Percentiles rank a stretch among this genome's conserved stretches.
Conservation (phyloP, 257 asterid species). For the Solanum piurae region DNA sequence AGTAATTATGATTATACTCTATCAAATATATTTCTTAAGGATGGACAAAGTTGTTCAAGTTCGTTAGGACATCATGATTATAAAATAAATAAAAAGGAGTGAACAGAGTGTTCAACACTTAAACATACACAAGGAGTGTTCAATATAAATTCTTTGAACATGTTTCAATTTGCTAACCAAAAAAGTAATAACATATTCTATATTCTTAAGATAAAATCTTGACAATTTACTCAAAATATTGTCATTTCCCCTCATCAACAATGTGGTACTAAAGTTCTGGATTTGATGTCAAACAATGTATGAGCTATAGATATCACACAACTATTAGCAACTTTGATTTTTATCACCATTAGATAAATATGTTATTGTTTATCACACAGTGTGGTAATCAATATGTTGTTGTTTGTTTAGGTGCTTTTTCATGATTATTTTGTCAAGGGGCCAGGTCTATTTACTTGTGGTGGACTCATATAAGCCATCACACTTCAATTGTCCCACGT, state of each 20-base stretch:
- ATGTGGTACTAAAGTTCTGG: background rate
- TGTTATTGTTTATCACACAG: too few species aligned
- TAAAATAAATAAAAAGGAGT: background rate
- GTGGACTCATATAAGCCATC: background rate
- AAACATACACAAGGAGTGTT: background rate
- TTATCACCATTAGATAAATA: background rate
- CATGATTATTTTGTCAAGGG: background rate
- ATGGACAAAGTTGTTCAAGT: background rate
- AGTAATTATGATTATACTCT: background rate
- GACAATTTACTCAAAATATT: background rate
- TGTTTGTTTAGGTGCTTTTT: background rate
- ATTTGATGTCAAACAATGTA: background rate
- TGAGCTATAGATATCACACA: background rate
- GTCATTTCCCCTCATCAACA: background rate
- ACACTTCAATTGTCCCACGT: background rate
- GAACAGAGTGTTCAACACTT: background rate
- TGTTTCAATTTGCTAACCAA: background rate
- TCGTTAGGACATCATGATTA: background rate
- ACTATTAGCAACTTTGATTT: background rate
- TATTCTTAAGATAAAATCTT: background rate
- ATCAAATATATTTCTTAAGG: background rate
- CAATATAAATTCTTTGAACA: background rate
- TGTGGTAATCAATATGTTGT: background rate
- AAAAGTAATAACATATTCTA: background rate
- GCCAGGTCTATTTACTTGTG: background rate